phyloP scores from a whole-genome alignment of 371 early-diverging fungal genomes.

The Haplosporangium sp. region DNA sequence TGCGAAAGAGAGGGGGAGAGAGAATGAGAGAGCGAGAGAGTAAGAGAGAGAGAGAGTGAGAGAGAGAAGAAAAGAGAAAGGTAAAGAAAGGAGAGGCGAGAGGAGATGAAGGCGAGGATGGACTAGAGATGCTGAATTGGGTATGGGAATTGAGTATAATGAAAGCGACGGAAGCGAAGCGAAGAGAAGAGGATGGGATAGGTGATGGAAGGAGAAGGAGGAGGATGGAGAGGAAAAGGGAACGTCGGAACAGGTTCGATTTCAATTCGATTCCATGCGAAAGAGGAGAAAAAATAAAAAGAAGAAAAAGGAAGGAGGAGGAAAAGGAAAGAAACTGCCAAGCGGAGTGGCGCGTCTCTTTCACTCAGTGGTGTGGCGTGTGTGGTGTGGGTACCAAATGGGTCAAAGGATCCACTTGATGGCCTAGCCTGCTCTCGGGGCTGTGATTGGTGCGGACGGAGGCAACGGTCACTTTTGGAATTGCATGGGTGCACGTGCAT shows the following conservation, averaged over 20 bases:
- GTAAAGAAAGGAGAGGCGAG: background rate
- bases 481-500: too few species aligned
- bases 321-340: background rate
- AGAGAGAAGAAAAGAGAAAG: background rate
- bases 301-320: background rate
- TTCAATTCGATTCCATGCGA: background rate
- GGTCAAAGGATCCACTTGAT: too few species aligned
- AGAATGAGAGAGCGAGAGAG: background rate
- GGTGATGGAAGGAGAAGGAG: background rate
- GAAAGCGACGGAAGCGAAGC: background rate
- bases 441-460: too few species aligned
- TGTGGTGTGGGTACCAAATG: background rate
- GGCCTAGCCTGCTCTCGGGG: too few species aligned
- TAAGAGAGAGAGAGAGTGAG: constrained; percentile 1
- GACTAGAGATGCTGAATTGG: background rate
- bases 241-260: background rate
- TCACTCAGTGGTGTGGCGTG: background rate
- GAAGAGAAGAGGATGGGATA: background rate
- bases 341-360: background rate
- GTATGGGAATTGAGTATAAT: background rate
- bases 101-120: background rate
- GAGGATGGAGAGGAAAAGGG: background rate
- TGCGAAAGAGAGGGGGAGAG: background rate
- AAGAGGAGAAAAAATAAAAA: background rate
- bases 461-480: too few species aligned